Base-by-base conservation (phyloP, 2,329 filamentous ascomycete genomes). In the Monilinia polystroma region DNA sequence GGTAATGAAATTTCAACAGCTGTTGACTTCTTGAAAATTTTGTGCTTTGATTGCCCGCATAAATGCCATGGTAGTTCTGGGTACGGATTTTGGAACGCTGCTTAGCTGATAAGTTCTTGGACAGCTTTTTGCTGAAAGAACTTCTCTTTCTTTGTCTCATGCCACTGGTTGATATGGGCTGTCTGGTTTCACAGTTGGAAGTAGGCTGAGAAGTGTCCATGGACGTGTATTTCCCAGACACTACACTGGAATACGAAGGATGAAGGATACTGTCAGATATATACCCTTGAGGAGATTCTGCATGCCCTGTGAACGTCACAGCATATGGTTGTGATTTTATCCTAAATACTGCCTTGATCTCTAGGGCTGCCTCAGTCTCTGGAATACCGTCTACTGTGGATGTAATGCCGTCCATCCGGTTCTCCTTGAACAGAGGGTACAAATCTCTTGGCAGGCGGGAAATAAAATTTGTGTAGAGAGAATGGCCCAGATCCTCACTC, bases 21-120 rank as follows among this genome's bases (percentile, higher is more conserved):
- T 26, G 58, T 51, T 51, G 58, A 60, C 58, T 18, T 38, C 58
- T 51, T 47, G 16, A 43, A 35, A 26, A 35, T 4, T 20, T 20
- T 32, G 58, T 38, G 45, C 29, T 60, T 51, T 51, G 58, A 45
- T 23, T 52, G n/a, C 53, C 49, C 54, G 23, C 23, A 43, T 54
- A 16, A 38, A n/a, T 41, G 16, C 18, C 16, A 43, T 43, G 35
- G 20, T 43, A 43, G 49, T 63, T 54, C 18, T 63, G 49, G 16
- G 45, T n/a, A 43, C 7, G 55, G 38, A 54, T 49, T 51, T 53
- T 38, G 49, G 38, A 55, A 29, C 35, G 53, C 66, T 67, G 66
- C 62, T 63, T 63, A 67, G 54, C 66, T 64, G 38, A 43, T 57
- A 66, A 26, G n/a, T 52, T 14, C 32, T 47, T 57, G 43, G 41